Conservation (phyloP, 768 basidiomycete genomes). For the Mycena sanguinolenta region DNA sequence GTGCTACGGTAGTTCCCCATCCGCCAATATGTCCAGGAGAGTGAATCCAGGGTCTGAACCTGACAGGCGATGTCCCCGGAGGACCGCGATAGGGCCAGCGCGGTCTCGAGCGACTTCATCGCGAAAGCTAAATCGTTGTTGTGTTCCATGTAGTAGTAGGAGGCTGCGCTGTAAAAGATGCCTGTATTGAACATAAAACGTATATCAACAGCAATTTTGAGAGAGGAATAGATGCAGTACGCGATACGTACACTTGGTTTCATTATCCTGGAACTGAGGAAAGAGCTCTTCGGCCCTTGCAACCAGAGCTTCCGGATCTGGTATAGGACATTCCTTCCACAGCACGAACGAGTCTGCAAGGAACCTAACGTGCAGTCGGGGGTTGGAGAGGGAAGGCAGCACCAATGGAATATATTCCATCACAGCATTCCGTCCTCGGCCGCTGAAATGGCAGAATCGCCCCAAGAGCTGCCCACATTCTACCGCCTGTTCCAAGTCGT, state of each 20-base stretch:
- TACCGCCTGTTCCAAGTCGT: neutral
- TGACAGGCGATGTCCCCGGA: neutral
- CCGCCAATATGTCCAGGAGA: neutral
- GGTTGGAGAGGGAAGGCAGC: neutral
- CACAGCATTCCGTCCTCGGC: neutral
- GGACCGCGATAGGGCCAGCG: neutral
- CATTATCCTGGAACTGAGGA: neutral
- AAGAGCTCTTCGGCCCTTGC: neutral
- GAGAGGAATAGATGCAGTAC: neutral
- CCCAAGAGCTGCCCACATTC: neutral
- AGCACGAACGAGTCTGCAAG: neutral
- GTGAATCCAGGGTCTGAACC: neutral
- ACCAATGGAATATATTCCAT: neutral
- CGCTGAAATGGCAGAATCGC: neutral
- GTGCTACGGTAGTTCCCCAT: neutral
- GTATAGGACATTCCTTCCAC: neutral
- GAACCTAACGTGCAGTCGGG: neutral
- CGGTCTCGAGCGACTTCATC: neutral
- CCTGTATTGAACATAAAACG: neutral
- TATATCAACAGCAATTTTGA: no score
- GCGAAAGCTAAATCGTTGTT: neutral
- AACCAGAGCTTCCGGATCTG: neutral
- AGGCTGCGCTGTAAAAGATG: neutral
- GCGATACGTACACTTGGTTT: neutral
- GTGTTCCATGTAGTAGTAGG: neutral